phyloP scores from a whole-genome alignment of 176 grass and related monocot genomes.

The Aegilops sharonensis region DNA sequence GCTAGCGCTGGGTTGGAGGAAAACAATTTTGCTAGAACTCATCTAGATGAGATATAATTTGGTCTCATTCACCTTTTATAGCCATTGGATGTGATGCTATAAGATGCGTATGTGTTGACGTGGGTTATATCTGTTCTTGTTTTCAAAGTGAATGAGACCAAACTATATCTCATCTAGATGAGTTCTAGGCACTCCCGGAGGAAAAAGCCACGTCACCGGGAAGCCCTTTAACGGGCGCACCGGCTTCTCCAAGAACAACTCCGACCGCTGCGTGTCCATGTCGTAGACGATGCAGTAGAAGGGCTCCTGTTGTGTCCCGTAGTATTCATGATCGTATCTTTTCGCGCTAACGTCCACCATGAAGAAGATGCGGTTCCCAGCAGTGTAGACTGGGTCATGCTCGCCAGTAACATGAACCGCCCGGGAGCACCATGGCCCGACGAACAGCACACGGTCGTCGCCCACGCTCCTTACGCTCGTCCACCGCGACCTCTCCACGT shows the following conservation, averaged over 20 bases:
- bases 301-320: not conserved
- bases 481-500: not conserved
- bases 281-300: not conserved
- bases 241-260: not conserved
- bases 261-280: not conserved
- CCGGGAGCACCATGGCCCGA: not conserved
- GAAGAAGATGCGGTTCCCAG: not conserved
- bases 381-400: not conserved
- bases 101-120: too few relatives aligned
- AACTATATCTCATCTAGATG: too few relatives aligned
- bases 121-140: too few relatives aligned
- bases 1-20: too few relatives aligned
- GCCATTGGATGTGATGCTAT: too few relatives aligned
- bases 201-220: not conserved
- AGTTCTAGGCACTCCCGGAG: not conserved
- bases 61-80: too few relatives aligned
- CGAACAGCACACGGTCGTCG: not conserved
- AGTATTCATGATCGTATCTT: not conserved
- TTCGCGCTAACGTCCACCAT: not conserved
- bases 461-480: not conserved
- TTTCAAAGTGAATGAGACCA: too few relatives aligned
- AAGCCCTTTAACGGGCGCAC: not conserved
- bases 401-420: not conserved
- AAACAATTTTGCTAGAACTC: too few relatives aligned
- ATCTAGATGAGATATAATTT: too few relatives aligned